Percentiles rank a stretch among this genome's conserved stretches.
Conservation (phyloP, 257 asterid genomes). For the Penstemon davidsonii region DNA sequence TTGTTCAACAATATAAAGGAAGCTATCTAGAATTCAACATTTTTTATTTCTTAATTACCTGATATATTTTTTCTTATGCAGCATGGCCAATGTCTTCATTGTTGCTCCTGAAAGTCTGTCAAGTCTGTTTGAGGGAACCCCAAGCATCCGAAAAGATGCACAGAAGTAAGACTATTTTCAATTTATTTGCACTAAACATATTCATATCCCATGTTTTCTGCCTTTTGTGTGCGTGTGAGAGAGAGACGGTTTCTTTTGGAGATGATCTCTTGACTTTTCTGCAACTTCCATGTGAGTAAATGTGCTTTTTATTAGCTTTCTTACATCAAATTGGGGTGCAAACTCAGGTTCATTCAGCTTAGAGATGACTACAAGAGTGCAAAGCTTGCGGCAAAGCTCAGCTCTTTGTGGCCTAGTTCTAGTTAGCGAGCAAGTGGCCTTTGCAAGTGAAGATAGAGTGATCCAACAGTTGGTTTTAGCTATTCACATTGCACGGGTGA, state of each 20-base stretch:
- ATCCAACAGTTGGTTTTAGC: not conserved
- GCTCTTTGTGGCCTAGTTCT: conserved; percentile 57
- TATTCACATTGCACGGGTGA: not conserved
- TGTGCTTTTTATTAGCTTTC: not conserved
- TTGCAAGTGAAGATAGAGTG: not conserved
- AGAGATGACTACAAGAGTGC: conserved; percentile 98
- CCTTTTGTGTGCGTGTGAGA: no score
- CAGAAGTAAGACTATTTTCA: conserved; percentile 60
- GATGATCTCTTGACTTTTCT: no score
- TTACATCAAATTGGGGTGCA: conserved; percentile 17
- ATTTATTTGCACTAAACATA: no score
- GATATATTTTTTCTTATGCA: conserved; percentile 28
- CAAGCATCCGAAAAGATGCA: conserved; percentile 96
- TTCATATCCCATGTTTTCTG: no score
- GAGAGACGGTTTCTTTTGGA: no score
- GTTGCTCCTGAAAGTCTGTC: conserved; percentile 98
- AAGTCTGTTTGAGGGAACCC: conserved; percentile 91
- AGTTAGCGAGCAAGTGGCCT: conserved; percentile 12
- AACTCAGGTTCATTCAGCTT: conserved; percentile 91
- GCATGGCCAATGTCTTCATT: conserved; percentile 72
- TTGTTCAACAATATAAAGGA: not conserved
- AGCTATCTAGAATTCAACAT: not conserved
- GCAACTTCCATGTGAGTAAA: not conserved
- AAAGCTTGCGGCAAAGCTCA: conserved; percentile 79
- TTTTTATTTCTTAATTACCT: conserved; percentile 20